phyloP scores from a whole-genome alignment of 306 rosid species.

The Vachellia pachyceras region DNA sequence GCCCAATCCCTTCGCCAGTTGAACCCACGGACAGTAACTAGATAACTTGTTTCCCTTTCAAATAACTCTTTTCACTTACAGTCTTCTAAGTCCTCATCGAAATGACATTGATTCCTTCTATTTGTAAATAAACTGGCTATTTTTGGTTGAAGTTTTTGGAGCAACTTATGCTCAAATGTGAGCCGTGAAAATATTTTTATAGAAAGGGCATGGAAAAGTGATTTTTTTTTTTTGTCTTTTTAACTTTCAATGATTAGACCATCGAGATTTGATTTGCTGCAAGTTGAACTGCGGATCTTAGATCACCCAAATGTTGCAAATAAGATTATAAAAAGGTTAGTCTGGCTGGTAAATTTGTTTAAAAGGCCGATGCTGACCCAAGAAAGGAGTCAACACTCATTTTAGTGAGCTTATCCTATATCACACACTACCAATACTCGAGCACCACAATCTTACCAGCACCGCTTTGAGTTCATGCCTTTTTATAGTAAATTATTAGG shows the following conservation, averaged over 20 bases:
- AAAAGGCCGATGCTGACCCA: not conserved
- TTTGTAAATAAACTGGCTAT: too few relatives aligned
- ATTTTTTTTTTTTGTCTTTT: not conserved
- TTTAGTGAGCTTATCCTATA: slow-evolving; percentile 15
- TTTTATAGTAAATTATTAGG: not conserved
- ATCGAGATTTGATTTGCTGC: not conserved
- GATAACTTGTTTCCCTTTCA: too few relatives aligned
- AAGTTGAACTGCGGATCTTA: not conserved
- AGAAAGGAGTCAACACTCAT: slow-evolving; percentile 7
- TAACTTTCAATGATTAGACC: not conserved
- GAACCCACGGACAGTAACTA: too few relatives aligned
- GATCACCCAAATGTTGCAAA: not conserved
- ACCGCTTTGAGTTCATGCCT: not conserved
- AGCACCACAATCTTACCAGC: not conserved
- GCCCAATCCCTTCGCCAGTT: too few relatives aligned
- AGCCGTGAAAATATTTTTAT: too few relatives aligned
- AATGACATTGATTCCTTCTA: too few relatives aligned
- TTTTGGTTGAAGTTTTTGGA: too few relatives aligned
- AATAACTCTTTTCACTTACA: too few relatives aligned
- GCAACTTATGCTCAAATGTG: too few relatives aligned
- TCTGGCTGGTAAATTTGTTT: slow-evolving; percentile 28
- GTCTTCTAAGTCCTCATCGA: too few relatives aligned
- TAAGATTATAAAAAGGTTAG: not conserved
- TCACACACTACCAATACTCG: not conserved
- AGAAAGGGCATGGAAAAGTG: not conserved